phyloP scores from a whole-genome alignment of 768 basidiomycete species.

The Kwoniella bestiolae region DNA sequence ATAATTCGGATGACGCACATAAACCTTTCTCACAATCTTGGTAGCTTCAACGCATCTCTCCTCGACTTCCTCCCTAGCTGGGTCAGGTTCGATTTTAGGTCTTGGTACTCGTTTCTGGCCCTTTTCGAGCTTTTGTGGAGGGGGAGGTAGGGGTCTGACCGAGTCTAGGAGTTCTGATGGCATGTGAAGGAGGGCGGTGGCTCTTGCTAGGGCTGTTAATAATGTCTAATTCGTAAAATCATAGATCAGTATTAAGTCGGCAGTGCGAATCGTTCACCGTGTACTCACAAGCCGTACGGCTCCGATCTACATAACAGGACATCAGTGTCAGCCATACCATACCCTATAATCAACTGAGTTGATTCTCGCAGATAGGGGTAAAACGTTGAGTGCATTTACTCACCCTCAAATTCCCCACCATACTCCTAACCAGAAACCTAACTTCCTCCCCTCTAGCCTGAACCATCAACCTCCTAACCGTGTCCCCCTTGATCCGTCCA shows the following conservation, averaged over 20 bases:
- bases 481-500: slow-evolving; percentile 72
- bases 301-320: slow-evolving; percentile 63
- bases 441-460: slow-evolving; percentile 83
- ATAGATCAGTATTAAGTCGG: background rate
- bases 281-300: slow-evolving; percentile 69
- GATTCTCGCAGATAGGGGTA: too few relatives aligned
- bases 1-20: slow-evolving; percentile 59
- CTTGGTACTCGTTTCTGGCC: slow-evolving; percentile 54
- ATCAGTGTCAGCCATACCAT: slow-evolving; percentile 62
- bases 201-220: slow-evolving; percentile 76
- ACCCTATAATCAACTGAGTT: slow-evolving; percentile 70
- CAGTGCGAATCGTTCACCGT: background rate
- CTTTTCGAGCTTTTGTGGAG: slow-evolving; percentile 49
- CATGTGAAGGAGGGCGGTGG: slow-evolving; percentile 64
- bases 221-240: slow-evolving; percentile 61
- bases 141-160: slow-evolving; percentile 43
- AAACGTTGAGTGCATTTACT: slow-evolving; percentile 60
- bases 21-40: slow-evolving; percentile 70
- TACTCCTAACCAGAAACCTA: slow-evolving; percentile 70
- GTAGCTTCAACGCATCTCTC: slow-evolving; percentile 66
- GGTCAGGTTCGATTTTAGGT: slow-evolving; percentile 52
- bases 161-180: slow-evolving; percentile 40
- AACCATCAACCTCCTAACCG: slow-evolving; percentile 80
- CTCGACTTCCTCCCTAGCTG: slow-evolving; percentile 53
- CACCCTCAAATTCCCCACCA: slow-evolving; percentile 52